These are phyloP conservation scores for Heteromeles arbutifolia DNA, from an alignment of 306 rosid genomes.

Conservation along the genomic window DNA sequence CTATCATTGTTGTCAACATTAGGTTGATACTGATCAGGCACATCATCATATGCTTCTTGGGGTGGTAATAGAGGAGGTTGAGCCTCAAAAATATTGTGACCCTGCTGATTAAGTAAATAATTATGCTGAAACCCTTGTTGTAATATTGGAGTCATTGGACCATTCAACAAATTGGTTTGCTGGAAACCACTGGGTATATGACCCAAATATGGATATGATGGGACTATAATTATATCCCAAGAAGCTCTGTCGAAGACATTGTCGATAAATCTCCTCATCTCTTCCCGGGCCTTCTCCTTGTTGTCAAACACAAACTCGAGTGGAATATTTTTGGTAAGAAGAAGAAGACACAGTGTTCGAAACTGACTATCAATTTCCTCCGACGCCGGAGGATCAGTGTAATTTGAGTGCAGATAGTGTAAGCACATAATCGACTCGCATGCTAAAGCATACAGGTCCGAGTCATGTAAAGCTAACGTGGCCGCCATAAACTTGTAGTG, in stretches of 20 bases:
- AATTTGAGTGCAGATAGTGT: not conserved
- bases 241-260: conserved; percentile 4
- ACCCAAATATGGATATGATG: not conserved
- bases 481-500: not conserved
- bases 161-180: not conserved
- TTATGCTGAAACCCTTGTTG: not conserved
- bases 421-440: not conserved
- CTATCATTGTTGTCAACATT: not conserved
- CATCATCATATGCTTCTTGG: not conserved
- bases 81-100: not conserved
- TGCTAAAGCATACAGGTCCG: not conserved
- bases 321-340: no score
- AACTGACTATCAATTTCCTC: not conserved
- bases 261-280: not conserved
- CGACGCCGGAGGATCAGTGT: not conserved
- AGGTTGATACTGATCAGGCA: not conserved
- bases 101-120: not conserved
- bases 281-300: not conserved
- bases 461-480: not conserved
- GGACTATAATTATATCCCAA: not conserved
- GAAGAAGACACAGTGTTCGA: not conserved
- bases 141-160: not conserved
- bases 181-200: not conserved
- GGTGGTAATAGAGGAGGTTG: not conserved
- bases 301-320: not conserved